These are phyloP conservation scores for Podaxis rugospora DNA, from an alignment of 768 basidiomycete species.

Conservation along the genomic window DNA sequence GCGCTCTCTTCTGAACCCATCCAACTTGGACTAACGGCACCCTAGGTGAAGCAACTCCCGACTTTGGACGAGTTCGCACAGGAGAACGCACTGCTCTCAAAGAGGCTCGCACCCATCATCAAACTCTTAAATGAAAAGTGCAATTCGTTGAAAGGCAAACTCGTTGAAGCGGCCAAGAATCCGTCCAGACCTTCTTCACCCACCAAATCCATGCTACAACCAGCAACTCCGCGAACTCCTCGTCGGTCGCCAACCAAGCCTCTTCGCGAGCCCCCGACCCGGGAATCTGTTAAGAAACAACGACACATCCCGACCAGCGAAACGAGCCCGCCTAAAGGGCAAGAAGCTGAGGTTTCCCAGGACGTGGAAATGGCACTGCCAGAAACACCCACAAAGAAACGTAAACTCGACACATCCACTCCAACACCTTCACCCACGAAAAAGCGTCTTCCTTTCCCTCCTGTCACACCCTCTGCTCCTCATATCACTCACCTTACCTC, in stretches of 20 bases:
- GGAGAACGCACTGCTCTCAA: slow-evolving; percentile 10
- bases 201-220: neutral
- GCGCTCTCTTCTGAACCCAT: neutral
- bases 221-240: slow-evolving; percentile 1
- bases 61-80: slow-evolving; percentile 11
- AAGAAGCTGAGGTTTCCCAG: neutral
- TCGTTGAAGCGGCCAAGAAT: slow-evolving; percentile 10
- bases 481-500: neutral
- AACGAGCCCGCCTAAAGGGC: neutral
- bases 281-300: slow-evolving; percentile 11
- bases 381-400: slow-evolving; percentile 16
- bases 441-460: neutral
- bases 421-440: neutral
- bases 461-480: neutral
- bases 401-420: slow-evolving; percentile 9
- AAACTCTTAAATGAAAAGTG: slow-evolving; percentile 13
- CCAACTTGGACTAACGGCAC: neutral
- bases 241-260: slow-evolving; percentile 12
- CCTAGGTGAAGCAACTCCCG: slow-evolving; percentile 2
- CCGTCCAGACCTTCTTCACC: slow-evolving; percentile 5
- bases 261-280: slow-evolving; percentile 13
- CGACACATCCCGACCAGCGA: neutral
- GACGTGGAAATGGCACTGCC: slow-evolving; percentile 6
- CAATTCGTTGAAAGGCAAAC: slow-evolving; percentile 9
- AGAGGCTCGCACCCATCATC: slow-evolving; percentile 6